These are phyloP conservation scores for Talaromyces atroroseus DNA, from an alignment of 2,329 filamentous ascomycete species.

Conservation along the genomic window DNA sequence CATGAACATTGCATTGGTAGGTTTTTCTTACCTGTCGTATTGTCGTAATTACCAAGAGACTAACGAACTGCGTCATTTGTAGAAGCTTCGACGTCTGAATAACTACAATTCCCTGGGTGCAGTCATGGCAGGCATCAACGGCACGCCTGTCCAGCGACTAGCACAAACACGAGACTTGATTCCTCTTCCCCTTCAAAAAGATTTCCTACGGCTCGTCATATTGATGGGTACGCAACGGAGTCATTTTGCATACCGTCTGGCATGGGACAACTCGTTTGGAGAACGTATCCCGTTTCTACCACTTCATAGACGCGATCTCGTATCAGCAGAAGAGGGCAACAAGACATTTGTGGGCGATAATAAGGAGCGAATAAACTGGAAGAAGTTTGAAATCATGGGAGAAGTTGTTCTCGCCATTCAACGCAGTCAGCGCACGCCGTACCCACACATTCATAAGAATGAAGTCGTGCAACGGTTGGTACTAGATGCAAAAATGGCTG, in stretches of 20 bases:
- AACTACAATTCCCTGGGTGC: slow-evolving; percentile 98
- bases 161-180: slow-evolving; percentile 73
- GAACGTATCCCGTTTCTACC: slow-evolving; percentile 93
- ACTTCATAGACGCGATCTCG: slow-evolving; percentile 79
- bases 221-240: slow-evolving; percentile 91
- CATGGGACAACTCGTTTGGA: slow-evolving; percentile 90
- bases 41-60: slow-evolving; percentile 13
- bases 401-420: slow-evolving; percentile 88
- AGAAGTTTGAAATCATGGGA: slow-evolving; percentile 93
- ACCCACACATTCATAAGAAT: slow-evolving; percentile 64
- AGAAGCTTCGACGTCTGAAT: slow-evolving; percentile 82
- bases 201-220: slow-evolving; percentile 81
- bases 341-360: slow-evolving; percentile 74
- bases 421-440: slow-evolving; percentile 81
- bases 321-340: slow-evolving; percentile 88
- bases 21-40: slow-evolving; percentile 11
- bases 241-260: slow-evolving; percentile 90
- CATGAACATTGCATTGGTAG: slow-evolving; percentile 70
- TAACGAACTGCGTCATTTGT: slow-evolving; percentile 7
- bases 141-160: slow-evolving; percentile 77
- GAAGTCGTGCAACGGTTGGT: slow-evolving; percentile 69
- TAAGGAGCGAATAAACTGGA: slow-evolving; percentile 84
- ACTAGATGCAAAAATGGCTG: slow-evolving; percentile 70
- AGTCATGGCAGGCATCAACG: slow-evolving; percentile 86
- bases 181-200: slow-evolving; percentile 64